phyloP scores from a whole-genome alignment of 805 yeast genomes.

The Myxozyma nipponensis region DNA sequence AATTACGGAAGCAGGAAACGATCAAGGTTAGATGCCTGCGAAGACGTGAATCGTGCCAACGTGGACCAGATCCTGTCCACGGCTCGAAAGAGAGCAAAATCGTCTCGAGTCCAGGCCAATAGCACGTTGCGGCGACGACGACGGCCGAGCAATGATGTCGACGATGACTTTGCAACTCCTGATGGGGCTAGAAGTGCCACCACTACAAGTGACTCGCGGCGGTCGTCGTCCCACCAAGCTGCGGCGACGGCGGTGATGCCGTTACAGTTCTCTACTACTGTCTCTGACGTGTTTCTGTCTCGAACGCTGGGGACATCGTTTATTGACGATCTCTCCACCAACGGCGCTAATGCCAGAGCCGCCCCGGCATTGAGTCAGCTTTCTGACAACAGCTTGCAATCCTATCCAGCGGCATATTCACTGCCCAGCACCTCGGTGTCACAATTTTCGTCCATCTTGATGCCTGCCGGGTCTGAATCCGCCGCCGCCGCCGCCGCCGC shows the following conservation, averaged over 20 bases:
- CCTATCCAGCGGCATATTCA: background rate
- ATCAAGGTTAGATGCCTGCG: background rate
- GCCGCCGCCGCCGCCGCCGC: background rate
- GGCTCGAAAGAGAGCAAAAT: slow-evolving; percentile 3
- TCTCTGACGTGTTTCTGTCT: background rate
- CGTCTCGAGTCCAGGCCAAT: slow-evolving; percentile 1
- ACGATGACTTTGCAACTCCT: background rate
- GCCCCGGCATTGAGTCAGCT: too few species aligned
- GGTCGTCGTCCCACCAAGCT: background rate
- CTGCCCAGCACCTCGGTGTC: background rate
- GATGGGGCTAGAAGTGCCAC: background rate
- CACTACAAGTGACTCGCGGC: background rate
- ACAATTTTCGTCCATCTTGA: background rate
- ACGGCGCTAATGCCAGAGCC: too few species aligned
- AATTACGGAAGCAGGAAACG: background rate
- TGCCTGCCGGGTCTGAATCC: background rate
- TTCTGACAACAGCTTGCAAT: too few species aligned
- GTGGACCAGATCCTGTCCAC: slow-evolving; percentile 5
- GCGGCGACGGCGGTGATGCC: background rate
- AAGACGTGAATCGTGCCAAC: background rate
- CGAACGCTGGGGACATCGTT: background rate
- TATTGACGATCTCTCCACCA: background rate
- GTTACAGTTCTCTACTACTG: background rate
- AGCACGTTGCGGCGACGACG: background rate
- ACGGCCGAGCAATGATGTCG: slow-evolving; percentile 10